A percentile compares a stretch with the other conserved stretches of the same genome.
phyloP scores from a whole-genome alignment of 2,329 filamentous ascomycete genomes.

The Trichophyton simii region DNA sequence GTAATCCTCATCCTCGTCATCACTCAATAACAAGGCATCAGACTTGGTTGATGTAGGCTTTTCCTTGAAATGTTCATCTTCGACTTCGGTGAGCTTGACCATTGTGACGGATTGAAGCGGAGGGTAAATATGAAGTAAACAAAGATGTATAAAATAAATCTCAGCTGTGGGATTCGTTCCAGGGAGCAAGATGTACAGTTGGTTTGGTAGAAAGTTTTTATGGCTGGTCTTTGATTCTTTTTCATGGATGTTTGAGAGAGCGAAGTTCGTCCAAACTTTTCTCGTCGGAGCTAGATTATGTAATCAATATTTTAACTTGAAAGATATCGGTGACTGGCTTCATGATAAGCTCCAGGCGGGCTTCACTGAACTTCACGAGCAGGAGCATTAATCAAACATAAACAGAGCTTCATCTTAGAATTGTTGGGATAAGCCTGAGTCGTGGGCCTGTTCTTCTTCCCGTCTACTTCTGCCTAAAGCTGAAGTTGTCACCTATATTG shows the following conservation, averaged over 20 bases:
- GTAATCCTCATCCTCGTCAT: constrained; percentile 59
- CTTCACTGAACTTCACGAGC: background rate
- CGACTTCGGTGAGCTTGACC: constrained; percentile 94
- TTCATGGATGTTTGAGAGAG: background rate
- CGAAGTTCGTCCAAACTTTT: constrained; percentile 2
- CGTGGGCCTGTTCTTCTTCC: too few relatives aligned
- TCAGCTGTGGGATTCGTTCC: background rate
- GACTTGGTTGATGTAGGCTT: constrained; percentile 51
- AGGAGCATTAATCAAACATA: background rate
- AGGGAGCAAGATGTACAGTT: background rate
- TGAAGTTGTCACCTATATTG: background rate
- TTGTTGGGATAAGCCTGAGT: too few relatives aligned
- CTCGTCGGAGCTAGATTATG: background rate
- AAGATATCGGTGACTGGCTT: background rate
- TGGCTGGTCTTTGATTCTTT: background rate
- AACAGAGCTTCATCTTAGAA: background rate
- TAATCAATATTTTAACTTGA: background rate
- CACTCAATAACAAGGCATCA: constrained; percentile 39
- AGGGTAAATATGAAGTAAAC: background rate
- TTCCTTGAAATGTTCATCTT: constrained; percentile 80
- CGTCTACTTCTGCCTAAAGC: too few relatives aligned
- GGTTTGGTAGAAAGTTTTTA: background rate
- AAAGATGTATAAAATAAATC: background rate
- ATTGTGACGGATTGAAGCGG: constrained; percentile 37
- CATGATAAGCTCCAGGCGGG: background rate